These are phyloP conservation scores for Microstroma glucosiphilum DNA, from an alignment of 1,284 basidiomycete species.

Conservation along the genomic window DNA sequence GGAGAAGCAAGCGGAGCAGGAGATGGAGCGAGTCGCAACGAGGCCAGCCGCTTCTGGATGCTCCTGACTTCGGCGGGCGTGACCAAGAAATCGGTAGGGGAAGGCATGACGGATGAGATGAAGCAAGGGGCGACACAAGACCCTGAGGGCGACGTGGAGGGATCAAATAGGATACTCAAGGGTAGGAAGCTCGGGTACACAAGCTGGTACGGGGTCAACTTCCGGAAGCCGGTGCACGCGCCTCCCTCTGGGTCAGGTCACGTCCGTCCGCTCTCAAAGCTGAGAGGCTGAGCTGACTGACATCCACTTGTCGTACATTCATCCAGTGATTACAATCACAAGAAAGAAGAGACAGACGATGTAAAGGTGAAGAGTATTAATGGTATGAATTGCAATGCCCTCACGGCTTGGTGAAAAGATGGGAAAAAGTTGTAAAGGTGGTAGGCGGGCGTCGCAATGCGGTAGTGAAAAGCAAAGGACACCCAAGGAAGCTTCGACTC, in stretches of 20 bases:
- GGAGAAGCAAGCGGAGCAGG: conserved; percentile 8
- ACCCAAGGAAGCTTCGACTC: conserved; percentile 15
- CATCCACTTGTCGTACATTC: no score
- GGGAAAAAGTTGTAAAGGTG: conserved; percentile 7
- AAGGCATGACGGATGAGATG: background rate
- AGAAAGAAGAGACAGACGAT: background rate
- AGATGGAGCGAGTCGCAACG: conserved; percentile 3
- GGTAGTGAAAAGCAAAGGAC: conserved; percentile 27
- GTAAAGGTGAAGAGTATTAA: no score
- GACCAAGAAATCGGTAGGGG: background rate
- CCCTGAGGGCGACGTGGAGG: no score
- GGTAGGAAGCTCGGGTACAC: no score
- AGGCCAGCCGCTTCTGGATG: background rate
- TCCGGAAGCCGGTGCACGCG: no score
- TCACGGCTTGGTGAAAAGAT: background rate
- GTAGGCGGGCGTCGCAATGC: conserved; percentile 29
- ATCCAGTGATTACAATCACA: no score
- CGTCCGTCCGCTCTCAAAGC: no score
- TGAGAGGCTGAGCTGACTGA: no score
- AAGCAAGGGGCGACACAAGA: no score
- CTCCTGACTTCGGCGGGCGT: conserved; percentile 8
- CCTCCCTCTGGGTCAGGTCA: no score
- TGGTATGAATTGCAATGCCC: background rate
- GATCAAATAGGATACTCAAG: no score
- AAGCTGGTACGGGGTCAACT: no score